phyloP scores from a whole-genome alignment of 2,329 filamentous ascomycete genomes.

The Botrytis medusae region DNA sequence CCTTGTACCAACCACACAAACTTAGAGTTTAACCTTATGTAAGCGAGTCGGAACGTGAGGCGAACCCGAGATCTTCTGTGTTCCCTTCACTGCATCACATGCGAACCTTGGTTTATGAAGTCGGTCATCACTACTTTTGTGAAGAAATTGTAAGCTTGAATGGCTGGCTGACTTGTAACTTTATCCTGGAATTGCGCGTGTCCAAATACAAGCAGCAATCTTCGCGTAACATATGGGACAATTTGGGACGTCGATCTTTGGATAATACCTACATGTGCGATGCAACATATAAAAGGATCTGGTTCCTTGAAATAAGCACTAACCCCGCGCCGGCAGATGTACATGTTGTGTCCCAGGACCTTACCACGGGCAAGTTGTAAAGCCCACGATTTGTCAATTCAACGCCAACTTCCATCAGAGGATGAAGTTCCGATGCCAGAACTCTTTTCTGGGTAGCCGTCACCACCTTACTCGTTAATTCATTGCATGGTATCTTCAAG shows the following conservation, averaged over 20 bases:
- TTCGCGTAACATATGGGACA: too few relatives aligned
- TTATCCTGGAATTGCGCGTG: not conserved
- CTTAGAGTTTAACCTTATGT: not conserved
- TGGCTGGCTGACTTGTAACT: not conserved
- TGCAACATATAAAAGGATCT: slow-evolving; percentile 4
- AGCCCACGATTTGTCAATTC: not conserved
- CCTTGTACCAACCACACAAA: not conserved
- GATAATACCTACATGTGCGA: not conserved
- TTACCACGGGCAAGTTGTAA: not conserved
- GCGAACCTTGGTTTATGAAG: not conserved
- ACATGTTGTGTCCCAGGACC: not conserved
- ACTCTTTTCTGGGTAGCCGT: not conserved
- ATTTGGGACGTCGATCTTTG: not conserved
- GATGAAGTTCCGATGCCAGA: not conserved
- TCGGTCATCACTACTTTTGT: not conserved
- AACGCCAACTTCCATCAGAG: not conserved
- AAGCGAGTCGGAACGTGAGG: not conserved
- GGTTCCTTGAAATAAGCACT: not conserved
- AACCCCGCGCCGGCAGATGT: slow-evolving; percentile 6
- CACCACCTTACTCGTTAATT: not conserved
- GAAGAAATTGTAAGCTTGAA: not conserved
- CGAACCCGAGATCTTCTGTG: not conserved
- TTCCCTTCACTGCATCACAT: slow-evolving; percentile 5
- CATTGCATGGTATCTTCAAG: not conserved
- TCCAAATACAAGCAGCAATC: not conserved